phyloP scores from a whole-genome alignment of 129 eudicot species.

The Artemisia argyi region DNA sequence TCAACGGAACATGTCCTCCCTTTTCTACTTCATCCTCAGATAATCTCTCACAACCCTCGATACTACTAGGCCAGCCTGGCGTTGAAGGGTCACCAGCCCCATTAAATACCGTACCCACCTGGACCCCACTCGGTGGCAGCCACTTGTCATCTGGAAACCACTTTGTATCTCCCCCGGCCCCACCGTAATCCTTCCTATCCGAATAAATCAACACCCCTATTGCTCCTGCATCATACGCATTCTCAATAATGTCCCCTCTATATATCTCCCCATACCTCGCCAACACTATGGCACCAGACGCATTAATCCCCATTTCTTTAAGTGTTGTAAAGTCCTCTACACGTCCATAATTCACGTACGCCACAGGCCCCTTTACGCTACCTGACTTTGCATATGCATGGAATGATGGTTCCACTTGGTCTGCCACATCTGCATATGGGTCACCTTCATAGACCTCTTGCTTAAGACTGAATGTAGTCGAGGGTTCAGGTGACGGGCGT shows the following conservation, averaged over 20 bases:
- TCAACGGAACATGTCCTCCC: slow-evolving; percentile 69
- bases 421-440: slow-evolving; percentile 62
- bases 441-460: slow-evolving; percentile 59
- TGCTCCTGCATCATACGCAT: slow-evolving; percentile 69
- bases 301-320: slow-evolving; percentile 40
- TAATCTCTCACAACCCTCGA: slow-evolving; percentile 64
- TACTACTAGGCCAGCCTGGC: slow-evolving; percentile 79
- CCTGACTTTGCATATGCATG: slow-evolving; percentile 79
- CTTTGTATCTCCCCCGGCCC: slow-evolving; percentile 46
- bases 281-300: slow-evolving; percentile 48
- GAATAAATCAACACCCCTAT: slow-evolving; percentile 56
- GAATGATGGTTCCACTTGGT: slow-evolving; percentile 61
- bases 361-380: slow-evolving; percentile 51
- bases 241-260: slow-evolving; percentile 73
- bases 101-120: slow-evolving; percentile 74
- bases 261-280: slow-evolving; percentile 71
- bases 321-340: slow-evolving; percentile 55
- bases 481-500: slow-evolving; percentile 36
- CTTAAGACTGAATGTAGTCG: slow-evolving; percentile 41
- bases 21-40: slow-evolving; percentile 61
- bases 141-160: slow-evolving; percentile 82
- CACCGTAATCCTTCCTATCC: slow-evolving; percentile 82
- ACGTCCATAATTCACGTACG: slow-evolving; percentile 80
- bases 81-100: slow-evolving; percentile 86
- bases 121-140: slow-evolving; percentile 94